Conservation (phyloP, 768 basidiomycete genomes). For the Kwoniella bestiolae region DNA sequence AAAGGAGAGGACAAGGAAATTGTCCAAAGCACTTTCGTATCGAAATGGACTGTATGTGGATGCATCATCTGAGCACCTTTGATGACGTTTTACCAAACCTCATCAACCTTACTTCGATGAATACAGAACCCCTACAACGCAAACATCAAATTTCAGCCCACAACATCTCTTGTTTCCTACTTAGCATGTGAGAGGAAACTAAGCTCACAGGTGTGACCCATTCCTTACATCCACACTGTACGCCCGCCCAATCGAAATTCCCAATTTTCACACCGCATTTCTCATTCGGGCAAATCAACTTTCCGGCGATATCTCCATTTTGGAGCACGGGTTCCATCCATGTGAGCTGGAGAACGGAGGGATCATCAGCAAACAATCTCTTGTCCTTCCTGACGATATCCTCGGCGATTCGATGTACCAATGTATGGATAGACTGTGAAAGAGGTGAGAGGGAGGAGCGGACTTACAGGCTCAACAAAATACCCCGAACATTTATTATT, state of each 20-base stretch:
- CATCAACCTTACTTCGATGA: conserved; percentile 65
- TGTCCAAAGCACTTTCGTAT: not conserved
- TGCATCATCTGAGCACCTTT: not conserved
- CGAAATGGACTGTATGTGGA: not conserved
- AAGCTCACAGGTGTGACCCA: conserved; percentile 85
- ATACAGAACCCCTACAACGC: conserved; percentile 64
- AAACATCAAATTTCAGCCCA: not conserved
- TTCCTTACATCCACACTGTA: conserved; percentile 83
- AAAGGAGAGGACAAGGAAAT: not conserved
- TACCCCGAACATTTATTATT: conserved; percentile 93
- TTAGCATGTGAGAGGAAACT: not conserved
- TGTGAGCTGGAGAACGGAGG: conserved; percentile 66
- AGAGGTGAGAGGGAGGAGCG: too few relatives aligned
- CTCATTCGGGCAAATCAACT: conserved; percentile 88
- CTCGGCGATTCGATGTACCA: too few relatives aligned
- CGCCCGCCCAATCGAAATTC: conserved; percentile 96
- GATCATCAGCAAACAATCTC: not conserved
- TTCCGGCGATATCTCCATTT: conserved; percentile 78
- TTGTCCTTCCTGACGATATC: too few relatives aligned
- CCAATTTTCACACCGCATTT: conserved; percentile 91
- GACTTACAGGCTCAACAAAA: conserved; percentile 91
- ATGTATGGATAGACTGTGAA: too few relatives aligned
- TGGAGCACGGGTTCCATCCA: conserved; percentile 92
- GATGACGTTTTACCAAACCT: conserved; percentile 56
- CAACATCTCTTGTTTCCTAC: not conserved